Percentiles rank a stretch among this genome's conserved stretches.
These are phyloP conservation scores for Fusarium sp. DNA, from an alignment of 2,329 filamentous ascomycete species.

Conservation along the genomic window DNA sequence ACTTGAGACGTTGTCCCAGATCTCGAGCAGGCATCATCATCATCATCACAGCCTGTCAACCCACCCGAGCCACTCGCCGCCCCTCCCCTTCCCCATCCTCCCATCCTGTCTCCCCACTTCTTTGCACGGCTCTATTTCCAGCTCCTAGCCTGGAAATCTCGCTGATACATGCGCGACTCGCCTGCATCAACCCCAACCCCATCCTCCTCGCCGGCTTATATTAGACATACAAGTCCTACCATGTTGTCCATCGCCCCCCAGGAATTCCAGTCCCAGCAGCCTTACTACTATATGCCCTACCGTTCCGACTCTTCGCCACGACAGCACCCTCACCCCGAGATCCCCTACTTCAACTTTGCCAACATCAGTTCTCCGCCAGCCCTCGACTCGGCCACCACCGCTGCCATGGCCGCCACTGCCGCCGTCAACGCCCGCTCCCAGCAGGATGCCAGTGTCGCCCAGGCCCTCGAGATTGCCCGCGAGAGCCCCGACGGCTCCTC, in stretches of 20 bases:
- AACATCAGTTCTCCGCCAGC: constrained; percentile 29
- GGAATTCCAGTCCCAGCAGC: constrained; percentile 39
- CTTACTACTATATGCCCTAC: constrained; percentile 41
- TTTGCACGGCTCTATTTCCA: constrained; percentile 43
- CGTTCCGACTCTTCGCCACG: constrained; percentile 31
- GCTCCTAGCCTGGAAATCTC: constrained; percentile 44
- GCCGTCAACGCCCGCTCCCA: constrained; percentile 30
- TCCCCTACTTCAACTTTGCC: constrained; percentile 35
- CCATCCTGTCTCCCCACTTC: constrained; percentile 40
- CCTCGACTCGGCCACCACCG: constrained; percentile 23
- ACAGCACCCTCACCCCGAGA: constrained; percentile 36
- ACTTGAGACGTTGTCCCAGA: constrained; percentile 43
- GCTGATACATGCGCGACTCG: constrained; percentile 47
- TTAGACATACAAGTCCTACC: constrained; percentile 45
- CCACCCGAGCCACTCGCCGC: constrained; percentile 34
- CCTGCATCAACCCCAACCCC: constrained; percentile 45
- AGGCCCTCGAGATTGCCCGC: constrained; percentile 80
- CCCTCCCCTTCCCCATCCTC: constrained; percentile 11
- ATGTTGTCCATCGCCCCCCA: constrained; percentile 47
- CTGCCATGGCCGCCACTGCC: constrained; percentile 36
- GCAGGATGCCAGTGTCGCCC: constrained; percentile 63
- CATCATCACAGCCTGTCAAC: constrained; percentile 33
- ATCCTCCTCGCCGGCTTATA: constrained; percentile 44
- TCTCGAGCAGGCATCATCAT: constrained; percentile 40
- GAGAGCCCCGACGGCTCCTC: constrained; percentile 75